Conservation (phyloP, 2,329 filamentous ascomycete genomes). For the Leptographium procerum region DNA sequence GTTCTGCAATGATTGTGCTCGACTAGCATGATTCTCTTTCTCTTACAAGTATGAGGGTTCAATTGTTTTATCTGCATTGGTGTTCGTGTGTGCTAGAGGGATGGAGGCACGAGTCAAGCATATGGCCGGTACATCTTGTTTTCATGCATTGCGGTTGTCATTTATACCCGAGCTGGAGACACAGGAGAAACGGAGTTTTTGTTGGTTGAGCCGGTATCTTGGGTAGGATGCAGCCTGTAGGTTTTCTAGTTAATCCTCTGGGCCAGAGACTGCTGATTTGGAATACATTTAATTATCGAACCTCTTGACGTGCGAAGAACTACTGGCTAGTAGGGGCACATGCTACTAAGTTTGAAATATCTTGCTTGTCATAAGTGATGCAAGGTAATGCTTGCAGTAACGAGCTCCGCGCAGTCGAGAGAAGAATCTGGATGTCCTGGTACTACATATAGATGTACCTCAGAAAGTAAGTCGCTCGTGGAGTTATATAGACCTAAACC, state of each 20-base stretch:
- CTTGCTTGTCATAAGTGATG: no score
- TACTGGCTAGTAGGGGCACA: background rate
- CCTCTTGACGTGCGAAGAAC: background rate
- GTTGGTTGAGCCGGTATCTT: background rate
- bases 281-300: background rate
- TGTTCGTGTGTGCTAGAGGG: background rate
- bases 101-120: background rate
- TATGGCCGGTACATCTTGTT: background rate
- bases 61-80: background rate
- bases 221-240: background rate
- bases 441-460: background rate
- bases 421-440: background rate
- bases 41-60: background rate
- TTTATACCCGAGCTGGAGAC: background rate
- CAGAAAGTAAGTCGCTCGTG: background rate
- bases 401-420: no score
- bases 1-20: slow-evolving; percentile 32
- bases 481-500: background rate
- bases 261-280: background rate
- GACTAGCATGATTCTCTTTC: slow-evolving; percentile 4
- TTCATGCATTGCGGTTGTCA: background rate
- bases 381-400: background rate
- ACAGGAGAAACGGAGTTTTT: background rate
- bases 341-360: no score
- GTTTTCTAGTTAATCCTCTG: background rate